Base-by-base conservation (phyloP, 768 basidiomycete genomes). In the Chiua virens region DNA sequence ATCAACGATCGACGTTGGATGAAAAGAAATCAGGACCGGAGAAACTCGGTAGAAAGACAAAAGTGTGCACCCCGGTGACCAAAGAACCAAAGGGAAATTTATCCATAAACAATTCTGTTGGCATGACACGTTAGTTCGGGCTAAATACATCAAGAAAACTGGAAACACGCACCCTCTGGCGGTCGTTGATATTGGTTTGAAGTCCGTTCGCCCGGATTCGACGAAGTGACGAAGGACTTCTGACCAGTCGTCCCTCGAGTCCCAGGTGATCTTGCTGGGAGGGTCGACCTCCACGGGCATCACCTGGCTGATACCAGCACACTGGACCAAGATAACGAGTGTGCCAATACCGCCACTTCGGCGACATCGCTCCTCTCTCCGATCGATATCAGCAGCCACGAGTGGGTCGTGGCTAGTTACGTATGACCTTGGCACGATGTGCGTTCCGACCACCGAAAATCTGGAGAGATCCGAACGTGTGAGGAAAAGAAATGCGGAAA, bases 241-340 rank as follows among this genome's bases (percentile, higher is more conserved):
- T 6, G 73, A 68, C 89, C 89, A 92, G 67, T 92, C 89, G 11
- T 83, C 83, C 48, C 88, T 76, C 18, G 69, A 58, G 64, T 89
- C 88, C 89, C 89, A 91, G 30, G 81, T 74, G 61, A 90, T 89
- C 59, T 83, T 86, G 51, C 78, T 72, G 1, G 87, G 89, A 8
- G 86, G 81, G 66, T 92, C 89, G 45, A 91, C 85, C 64, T 92
- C 89, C 55, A 91, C 87, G 28, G 89, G 89, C 85, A 91, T 87
- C 56, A 92, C 88, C 60, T 92, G 87, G 62, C 82, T 83, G 61
- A 89, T 77, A 21, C 78, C 76, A 34, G 81, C 86, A 61, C 89
- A 90, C 62, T 91, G 87, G 51, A 92, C 76, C 64, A 91, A 75
- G 66, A 92, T 77, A 45, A 91, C 77, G 3, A 85, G 75, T 5